A percentile compares a stretch with the other conserved stretches of the same genome.
Evolutionary conservation across 768 basidiomycete genomes (phyloP).

Genomic region (Mycena epipterygia): DNA sequence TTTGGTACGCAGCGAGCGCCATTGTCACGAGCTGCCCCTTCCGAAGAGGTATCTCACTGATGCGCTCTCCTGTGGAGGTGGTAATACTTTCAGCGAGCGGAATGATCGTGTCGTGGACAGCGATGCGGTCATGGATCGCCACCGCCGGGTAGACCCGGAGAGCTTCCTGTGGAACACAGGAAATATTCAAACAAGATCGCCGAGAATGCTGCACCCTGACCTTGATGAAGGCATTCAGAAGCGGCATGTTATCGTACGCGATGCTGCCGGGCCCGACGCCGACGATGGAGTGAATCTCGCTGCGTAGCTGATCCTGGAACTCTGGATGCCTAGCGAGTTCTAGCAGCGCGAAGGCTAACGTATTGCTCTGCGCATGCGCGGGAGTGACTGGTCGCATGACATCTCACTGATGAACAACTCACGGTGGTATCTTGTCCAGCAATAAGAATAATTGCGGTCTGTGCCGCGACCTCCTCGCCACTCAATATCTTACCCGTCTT

Average conservation of each 20-base stretch:
- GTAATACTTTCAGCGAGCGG: slow-evolving; percentile 6
- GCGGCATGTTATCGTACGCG: slow-evolving; percentile 17
- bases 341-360: slow-evolving; percentile 17
- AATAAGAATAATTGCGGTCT: slow-evolving; percentile 20
- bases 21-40: slow-evolving; percentile 22
- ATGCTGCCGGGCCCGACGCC: background rate
- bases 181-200: background rate
- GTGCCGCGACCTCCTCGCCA: slow-evolving; percentile 15
- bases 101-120: slow-evolving; percentile 3
- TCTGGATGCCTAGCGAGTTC: slow-evolving; percentile 22
- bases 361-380: background rate
- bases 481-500: slow-evolving; percentile 24
- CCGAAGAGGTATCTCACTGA: slow-evolving; percentile 7
- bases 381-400: background rate
- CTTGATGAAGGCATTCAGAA: slow-evolving; percentile 36
- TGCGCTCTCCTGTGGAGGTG: background rate
- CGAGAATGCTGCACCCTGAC: slow-evolving; percentile 5
- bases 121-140: slow-evolving; percentile 5
- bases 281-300: slow-evolving; percentile 5
- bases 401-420: background rate
- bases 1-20: slow-evolving; percentile 18
- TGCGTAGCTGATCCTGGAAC: slow-evolving; percentile 18
- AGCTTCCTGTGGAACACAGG: slow-evolving; percentile 14
- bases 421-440: slow-evolving; percentile 29
- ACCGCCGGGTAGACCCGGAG: slow-evolving; percentile 26